phyloP scores from a whole-genome alignment of 371 early-diverging fungal genomes.

The Actinomortierella ambigua region DNA sequence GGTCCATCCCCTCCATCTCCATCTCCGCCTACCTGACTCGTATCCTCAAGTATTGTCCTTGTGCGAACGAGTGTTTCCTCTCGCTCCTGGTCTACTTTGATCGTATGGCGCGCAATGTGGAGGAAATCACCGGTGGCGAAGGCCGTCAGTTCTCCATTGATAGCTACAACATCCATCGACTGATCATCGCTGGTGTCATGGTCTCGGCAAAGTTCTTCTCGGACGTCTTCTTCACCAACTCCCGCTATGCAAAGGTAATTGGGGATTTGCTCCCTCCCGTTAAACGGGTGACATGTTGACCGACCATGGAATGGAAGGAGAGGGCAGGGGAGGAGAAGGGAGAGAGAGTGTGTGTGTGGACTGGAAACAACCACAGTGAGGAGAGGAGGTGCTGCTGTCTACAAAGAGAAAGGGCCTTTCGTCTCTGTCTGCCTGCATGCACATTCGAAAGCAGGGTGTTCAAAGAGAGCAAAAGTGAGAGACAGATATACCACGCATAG shows the following conservation, averaged over 20 bases:
- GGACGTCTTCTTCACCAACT: slow-evolving; percentile 92
- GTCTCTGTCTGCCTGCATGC: too few species aligned
- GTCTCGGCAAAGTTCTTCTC: slow-evolving; percentile 84
- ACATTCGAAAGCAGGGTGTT: too few species aligned
- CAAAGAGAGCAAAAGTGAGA: too few species aligned
- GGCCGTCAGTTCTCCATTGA: slow-evolving; percentile 72
- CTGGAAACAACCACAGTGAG: not conserved
- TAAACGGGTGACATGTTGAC: not conserved
- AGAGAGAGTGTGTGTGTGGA: not conserved
- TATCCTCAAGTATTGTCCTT: slow-evolving; percentile 92
- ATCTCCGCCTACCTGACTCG: slow-evolving; percentile 81
- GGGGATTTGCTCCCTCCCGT: not conserved
- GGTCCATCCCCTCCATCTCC: slow-evolving; percentile 87
- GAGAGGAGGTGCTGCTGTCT: not conserved
- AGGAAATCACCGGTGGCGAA: slow-evolving; percentile 48
- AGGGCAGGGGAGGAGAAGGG: not conserved
- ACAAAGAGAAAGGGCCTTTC: too few species aligned
- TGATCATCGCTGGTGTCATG: slow-evolving; percentile 84
- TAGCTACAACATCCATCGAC: slow-evolving; percentile 88
- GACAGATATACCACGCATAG: too few species aligned
- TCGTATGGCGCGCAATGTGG: slow-evolving; percentile 59
- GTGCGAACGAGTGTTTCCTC: slow-evolving; percentile 85
- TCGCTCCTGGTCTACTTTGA: slow-evolving; percentile 86
- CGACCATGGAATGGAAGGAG: not conserved
- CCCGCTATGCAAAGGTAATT: slow-evolving; percentile 82